phyloP scores from a whole-genome alignment of 805 yeast genomes.

The Myxozyma vanderwaltii region DNA sequence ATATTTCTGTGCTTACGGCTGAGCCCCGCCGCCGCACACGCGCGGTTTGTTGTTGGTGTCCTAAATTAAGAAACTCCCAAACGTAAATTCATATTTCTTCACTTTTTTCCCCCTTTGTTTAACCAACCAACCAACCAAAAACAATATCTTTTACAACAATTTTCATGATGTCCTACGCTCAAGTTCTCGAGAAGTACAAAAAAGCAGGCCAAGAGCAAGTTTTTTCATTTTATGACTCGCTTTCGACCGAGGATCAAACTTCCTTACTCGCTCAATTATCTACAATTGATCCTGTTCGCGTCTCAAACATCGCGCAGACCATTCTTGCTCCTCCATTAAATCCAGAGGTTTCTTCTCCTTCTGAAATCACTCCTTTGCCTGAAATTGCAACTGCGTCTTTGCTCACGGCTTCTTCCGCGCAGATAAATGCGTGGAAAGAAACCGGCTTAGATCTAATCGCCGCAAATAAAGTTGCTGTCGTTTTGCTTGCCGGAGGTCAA shows the following conservation, averaged over 20 bases:
- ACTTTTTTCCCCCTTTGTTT: background rate
- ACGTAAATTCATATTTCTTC: background rate
- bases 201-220: conserved; percentile 48
- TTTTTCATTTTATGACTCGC: conserved; percentile 43
- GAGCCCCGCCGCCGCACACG: too few relatives aligned
- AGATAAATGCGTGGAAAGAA: conserved; percentile 48
- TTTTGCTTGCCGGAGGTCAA: conserved; percentile 97
- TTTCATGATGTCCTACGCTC: conserved; percentile 5
- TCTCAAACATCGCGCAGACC: conserved; percentile 39
- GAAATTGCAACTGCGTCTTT: conserved; percentile 35
- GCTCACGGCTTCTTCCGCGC: conserved; percentile 39
- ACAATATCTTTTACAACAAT: background rate
- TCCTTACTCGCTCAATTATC: conserved; percentile 43
- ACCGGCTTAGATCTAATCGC: conserved; percentile 71
- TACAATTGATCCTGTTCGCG: conserved; percentile 43
- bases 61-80: too few relatives aligned
- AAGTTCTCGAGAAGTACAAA: conserved; percentile 35
- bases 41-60: too few relatives aligned
- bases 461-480: conserved; percentile 77
- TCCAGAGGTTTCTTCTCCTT: background rate
- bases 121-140: background rate
- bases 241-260: conserved; percentile 37
- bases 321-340: conserved; percentile 31
- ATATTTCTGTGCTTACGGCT: too few relatives aligned
- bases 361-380: conserved; percentile 34